Base-by-base conservation (phyloP, 2,329 filamentous ascomycete species). In the Phialocephala sp. region DNA sequence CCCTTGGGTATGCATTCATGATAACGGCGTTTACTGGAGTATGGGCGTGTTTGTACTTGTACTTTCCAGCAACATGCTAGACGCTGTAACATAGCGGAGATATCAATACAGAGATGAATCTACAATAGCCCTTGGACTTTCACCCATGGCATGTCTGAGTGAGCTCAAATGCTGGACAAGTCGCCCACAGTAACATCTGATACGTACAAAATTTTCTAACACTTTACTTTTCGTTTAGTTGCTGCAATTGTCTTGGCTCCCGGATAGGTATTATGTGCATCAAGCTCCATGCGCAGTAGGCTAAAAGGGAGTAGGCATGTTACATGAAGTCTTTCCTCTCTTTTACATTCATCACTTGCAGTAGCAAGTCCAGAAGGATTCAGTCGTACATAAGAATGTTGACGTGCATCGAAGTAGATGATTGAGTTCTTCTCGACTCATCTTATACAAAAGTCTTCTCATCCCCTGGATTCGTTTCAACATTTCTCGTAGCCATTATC, bases 31-130 rank as follows among this genome's bases (percentile, higher is more conserved):
- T 54, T 35, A 8, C 15, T 27, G 50, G 50, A 54, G 50, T 35
- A 54, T 54, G 50, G 50, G 50, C 4, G 22, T 18, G 27, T 54
- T 12, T 54, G 50, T 32, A 54, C 24, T 11, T 54, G 22, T 54
- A 54, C 50, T 54, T 27, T 12, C 8, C 22, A 27, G 24, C 50
- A 27, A 54, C 6, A 32, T 6, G 50, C 27, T 6, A 18, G 4
- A 12, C 12, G 22, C 50, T 54, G 24, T 54, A 54, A 35, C 50
- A 54, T 54, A 54, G 50, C 24, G 27, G 22, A 32, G 24, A 54
- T 18, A 32, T 35, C 24, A 54, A 54, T 54, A 24, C 50, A 27
- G 32, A 32, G 32, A 41, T 12, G 8, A 18, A 32, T 54, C 11
- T 32, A 54, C 22, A 32, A 5, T 54, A 50, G 45, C 45, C 22